Evolutionary conservation across 2,329 filamentous ascomycete species (phyloP).

Genomic region (Cordyceps farinosa): DNA sequence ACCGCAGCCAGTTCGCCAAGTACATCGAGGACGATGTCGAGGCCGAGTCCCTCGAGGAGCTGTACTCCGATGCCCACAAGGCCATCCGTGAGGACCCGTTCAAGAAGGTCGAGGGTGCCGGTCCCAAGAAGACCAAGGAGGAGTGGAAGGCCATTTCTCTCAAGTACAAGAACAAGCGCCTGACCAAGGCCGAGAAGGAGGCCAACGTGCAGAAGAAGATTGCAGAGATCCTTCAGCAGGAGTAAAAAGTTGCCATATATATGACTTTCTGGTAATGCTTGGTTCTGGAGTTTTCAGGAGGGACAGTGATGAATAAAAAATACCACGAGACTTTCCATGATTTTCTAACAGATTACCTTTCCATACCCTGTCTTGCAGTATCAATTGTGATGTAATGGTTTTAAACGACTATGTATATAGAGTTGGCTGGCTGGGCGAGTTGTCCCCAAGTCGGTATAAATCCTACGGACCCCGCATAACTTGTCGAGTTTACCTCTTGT

Average conservation of each 20-base stretch:
- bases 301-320: constrained; percentile 36
- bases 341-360: not conserved
- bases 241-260: constrained; percentile 31
- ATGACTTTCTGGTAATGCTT: constrained; percentile 28
- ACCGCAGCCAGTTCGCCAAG: constrained; percentile 95
- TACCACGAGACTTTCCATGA: constrained; percentile 19
- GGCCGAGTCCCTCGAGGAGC: constrained; percentile 93
- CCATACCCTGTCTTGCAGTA: not conserved
- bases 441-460: no score
- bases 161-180: constrained; percentile 79
- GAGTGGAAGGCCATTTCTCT: constrained; percentile 93
- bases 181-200: constrained; percentile 78
- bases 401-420: not conserved
- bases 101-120: constrained; percentile 79
- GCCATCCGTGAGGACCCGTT: constrained; percentile 96
- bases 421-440: no score
- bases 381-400: not conserved
- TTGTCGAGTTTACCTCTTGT: no score
- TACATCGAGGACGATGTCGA: constrained; percentile 97
- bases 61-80: constrained; percentile 92
- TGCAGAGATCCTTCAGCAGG: constrained; percentile 65
- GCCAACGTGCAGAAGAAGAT: constrained; percentile 88
- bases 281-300: constrained; percentile 39
- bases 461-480: no score
- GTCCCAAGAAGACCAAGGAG: constrained; percentile 92